Percentiles rank a stretch among this genome's conserved stretches.
phyloP scores from a whole-genome alignment of 2,329 filamentous ascomycete genomes.

The Trichoderma asperellum region DNA sequence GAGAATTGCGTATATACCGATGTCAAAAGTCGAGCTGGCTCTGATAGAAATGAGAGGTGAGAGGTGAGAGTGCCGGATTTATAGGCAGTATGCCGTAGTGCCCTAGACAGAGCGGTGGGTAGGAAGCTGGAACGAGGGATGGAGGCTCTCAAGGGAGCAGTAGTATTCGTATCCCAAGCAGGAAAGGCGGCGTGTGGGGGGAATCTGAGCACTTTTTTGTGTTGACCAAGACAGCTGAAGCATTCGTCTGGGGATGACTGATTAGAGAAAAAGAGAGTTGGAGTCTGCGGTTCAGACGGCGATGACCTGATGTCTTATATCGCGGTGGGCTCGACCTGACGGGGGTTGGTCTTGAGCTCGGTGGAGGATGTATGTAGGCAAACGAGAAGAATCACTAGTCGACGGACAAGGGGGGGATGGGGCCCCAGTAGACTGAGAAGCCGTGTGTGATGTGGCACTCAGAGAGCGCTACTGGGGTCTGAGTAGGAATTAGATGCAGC shows the following conservation, averaged over 20 bases:
- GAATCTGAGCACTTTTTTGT: constrained; percentile 18
- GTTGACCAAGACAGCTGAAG: constrained; percentile 17
- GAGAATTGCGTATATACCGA: not conserved
- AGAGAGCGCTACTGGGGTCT: constrained; percentile 24
- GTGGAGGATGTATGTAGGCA: constrained; percentile 7
- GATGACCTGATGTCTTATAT: constrained; percentile 29
- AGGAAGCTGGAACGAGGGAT: constrained; percentile 23
- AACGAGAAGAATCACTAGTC: constrained; percentile 3
- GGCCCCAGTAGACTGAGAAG: constrained; percentile 12
- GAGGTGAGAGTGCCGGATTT: constrained; percentile 6
- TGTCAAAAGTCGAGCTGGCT: not conserved
- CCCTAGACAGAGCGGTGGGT: constrained; percentile 1
- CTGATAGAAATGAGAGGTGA: not conserved
- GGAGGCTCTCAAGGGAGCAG: constrained; percentile 19
- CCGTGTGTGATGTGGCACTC: constrained; percentile 30
- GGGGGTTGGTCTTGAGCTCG: constrained; percentile 9
- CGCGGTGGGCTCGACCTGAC: constrained; percentile 20
- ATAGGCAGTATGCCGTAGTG: constrained; percentile 12
- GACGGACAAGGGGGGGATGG: constrained; percentile 8
- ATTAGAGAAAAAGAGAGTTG: constrained; percentile 9
- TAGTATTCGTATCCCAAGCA: constrained; percentile 10
- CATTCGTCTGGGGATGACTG: constrained; percentile 5
- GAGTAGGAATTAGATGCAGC: constrained; percentile 24
- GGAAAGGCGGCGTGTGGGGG: constrained; percentile 27
- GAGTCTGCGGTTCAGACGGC: constrained; percentile 21